Conservation (phyloP, 2,329 filamentous ascomycete genomes). For the Verticillium isaacii region DNA sequence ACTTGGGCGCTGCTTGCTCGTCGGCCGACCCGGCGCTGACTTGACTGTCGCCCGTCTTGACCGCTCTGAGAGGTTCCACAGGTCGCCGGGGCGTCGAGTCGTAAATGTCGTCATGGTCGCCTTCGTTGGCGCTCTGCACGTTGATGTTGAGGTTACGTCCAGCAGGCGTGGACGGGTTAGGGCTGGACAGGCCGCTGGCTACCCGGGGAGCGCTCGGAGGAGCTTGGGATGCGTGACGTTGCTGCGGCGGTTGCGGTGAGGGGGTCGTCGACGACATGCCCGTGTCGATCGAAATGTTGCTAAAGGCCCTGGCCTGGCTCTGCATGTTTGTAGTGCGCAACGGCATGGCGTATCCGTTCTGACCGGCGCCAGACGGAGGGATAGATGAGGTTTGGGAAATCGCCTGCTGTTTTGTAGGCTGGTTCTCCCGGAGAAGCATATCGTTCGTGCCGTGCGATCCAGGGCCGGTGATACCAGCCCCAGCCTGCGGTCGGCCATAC, state of each 20-base stretch:
- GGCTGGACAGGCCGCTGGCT: conserved; percentile 1
- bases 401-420: not conserved
- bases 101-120: conserved; percentile 23
- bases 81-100: conserved; percentile 23
- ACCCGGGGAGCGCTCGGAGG: not conserved
- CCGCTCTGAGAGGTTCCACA: conserved; percentile 5
- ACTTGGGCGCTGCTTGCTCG: conserved; percentile 6
- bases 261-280: not conserved
- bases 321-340: not conserved
- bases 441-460: not conserved
- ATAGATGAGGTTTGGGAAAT: not conserved
- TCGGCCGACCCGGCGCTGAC: conserved; percentile 11
- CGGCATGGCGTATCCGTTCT: not conserved
- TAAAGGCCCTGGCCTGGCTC: not conserved
- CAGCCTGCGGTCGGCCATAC: not conserved
- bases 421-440: not conserved
- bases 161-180: conserved; percentile 2
- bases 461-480: not conserved
- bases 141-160: conserved; percentile 9
- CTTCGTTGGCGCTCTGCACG: conserved; percentile 14
- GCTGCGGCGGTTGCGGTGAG: not conserved
- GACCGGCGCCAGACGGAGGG: not conserved
- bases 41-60: conserved; percentile 8
- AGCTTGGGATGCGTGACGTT: not conserved
- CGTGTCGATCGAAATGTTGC: not conserved